These are phyloP conservation scores for Ceratobasidium papillatum DNA, from an alignment of 1,284 basidiomycete genomes.

Conservation along the genomic window DNA sequence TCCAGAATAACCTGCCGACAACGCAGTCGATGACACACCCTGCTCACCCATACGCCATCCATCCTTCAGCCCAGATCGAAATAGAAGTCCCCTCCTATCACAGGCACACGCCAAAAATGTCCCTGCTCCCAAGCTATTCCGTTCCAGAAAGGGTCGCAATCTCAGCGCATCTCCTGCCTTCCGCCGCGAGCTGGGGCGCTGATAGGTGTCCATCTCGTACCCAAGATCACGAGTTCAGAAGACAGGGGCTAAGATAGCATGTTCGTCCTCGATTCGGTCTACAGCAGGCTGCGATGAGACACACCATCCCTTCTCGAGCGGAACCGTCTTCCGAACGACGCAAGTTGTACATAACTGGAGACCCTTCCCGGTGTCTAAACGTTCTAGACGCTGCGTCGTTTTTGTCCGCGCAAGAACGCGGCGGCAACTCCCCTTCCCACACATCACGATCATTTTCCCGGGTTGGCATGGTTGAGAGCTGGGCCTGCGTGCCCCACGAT, in stretches of 20 bases:
- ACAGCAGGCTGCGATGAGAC: conserved; percentile 10
- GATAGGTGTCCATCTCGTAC: background rate
- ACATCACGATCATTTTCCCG: conserved; percentile 3
- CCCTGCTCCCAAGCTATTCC: conserved; percentile 22
- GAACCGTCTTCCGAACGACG: background rate
- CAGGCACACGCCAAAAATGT: conserved; percentile 25
- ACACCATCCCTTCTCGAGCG: background rate
- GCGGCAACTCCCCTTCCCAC: conserved; percentile 27
- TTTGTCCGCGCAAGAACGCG: background rate
- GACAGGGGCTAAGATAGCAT: conserved; percentile 16
- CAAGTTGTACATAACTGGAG: conserved; percentile 1
- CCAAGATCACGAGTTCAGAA: conserved; percentile 3
- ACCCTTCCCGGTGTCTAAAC: conserved; percentile 1
- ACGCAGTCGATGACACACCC: background rate
- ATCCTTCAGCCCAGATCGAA: background rate
- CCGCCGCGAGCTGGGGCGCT: conserved; percentile 1
- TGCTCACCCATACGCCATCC: background rate
- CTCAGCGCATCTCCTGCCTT: background rate
- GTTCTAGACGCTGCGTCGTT: background rate
- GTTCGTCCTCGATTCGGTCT: background rate
- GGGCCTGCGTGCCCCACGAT: conserved; percentile 32
- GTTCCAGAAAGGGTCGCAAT: background rate
- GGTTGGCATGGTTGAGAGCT: conserved; percentile 1
- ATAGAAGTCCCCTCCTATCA: background rate
- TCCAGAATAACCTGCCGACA: background rate